phyloP scores from a whole-genome alignment of 345 rosid genomes.

The Barbarea vulgaris region DNA sequence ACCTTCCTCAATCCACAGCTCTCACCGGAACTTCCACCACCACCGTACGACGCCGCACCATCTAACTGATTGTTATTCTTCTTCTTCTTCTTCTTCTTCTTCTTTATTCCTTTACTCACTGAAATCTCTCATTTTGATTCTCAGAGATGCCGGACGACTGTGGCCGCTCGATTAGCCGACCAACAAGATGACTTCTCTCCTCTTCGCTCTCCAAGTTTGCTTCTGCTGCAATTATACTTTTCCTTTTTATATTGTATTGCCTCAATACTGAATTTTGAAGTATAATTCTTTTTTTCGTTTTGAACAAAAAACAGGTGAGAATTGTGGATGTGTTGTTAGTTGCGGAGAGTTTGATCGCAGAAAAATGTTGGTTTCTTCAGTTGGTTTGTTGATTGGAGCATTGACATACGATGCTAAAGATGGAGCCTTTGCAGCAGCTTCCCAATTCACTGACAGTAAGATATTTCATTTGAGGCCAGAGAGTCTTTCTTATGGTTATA shows the following conservation, averaged over 20 bases:
- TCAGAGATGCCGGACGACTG: conserved; percentile 48
- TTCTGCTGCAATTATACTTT: not conserved
- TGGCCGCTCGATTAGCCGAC: conserved; percentile 35
- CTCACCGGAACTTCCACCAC: conserved; percentile 34
- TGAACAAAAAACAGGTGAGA: conserved; percentile 43
- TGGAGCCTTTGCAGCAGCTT: conserved; percentile 51
- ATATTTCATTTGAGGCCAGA: not conserved
- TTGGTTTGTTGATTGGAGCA: conserved; percentile 50
- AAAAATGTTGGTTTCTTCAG: conserved; percentile 48
- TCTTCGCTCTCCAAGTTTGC: conserved; percentile 40
- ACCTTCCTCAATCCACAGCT: conserved; percentile 33
- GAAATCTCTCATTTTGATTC: not conserved
- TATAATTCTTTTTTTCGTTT: not conserved
- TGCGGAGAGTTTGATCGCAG: conserved; percentile 54
- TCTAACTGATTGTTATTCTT: not conserved
- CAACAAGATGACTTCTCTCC: conserved; percentile 15
- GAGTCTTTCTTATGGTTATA: not conserved
- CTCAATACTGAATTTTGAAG: not conserved
- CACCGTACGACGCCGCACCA: conserved; percentile 5
- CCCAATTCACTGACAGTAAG: conserved; percentile 84
- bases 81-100: not conserved
- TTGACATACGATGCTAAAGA: conserved; percentile 37
- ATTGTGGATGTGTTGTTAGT: not conserved
- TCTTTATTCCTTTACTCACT: not conserved
- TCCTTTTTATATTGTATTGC: not conserved